Conservation (phyloP, 208 protist genomes). For the Leishmania mexicana region DNA sequence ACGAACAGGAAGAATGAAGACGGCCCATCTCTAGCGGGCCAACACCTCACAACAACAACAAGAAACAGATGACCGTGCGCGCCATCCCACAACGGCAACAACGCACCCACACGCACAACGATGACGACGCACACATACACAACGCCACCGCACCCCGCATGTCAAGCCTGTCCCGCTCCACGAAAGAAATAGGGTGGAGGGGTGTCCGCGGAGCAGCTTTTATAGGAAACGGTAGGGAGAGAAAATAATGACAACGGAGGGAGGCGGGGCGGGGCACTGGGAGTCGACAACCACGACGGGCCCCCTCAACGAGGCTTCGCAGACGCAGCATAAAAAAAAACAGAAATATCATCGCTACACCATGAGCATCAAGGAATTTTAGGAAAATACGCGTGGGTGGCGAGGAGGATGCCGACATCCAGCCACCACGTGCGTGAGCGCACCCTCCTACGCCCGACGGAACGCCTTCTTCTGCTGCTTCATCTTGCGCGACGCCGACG, state of each 20-base stretch:
- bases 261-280: not conserved
- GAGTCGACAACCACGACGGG: not conserved
- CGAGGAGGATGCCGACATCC: not conserved
- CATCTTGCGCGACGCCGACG: slow-evolving; percentile 22
- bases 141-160: not conserved
- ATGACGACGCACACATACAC: not conserved
- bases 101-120: too few relatives aligned
- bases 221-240: not conserved
- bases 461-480: slow-evolving; percentile 25
- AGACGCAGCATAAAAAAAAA: too few relatives aligned
- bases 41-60: too few relatives aligned
- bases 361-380: not conserved
- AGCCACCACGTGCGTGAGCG: not conserved
- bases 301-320: not conserved
- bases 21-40: too few relatives aligned
- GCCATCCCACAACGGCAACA: too few relatives aligned
- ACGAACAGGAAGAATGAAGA: not conserved
- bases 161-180: not conserved
- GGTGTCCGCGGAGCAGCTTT: not conserved
- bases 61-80: too few relatives aligned
- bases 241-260: not conserved
- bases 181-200: not conserved
- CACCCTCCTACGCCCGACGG: slow-evolving; percentile 1
- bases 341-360: not conserved
- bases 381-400: not conserved